These are phyloP conservation scores for Tetrapisispora phaffii DNA, from an alignment of 805 yeast genomes.

Conservation along the genomic window DNA sequence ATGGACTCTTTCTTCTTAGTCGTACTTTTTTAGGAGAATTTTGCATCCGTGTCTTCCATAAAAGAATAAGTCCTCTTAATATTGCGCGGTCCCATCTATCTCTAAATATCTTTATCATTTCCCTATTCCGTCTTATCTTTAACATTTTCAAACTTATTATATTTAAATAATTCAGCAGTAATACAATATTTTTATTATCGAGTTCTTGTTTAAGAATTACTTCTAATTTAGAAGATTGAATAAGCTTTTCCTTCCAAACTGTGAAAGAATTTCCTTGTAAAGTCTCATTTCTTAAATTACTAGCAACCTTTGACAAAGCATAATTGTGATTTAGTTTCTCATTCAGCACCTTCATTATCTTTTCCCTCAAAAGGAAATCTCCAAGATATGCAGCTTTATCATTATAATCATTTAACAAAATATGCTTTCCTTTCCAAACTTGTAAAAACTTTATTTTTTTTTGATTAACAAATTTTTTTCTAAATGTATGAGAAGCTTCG, in stretches of 20 bases:
- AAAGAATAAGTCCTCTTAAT: slow-evolving; percentile 27
- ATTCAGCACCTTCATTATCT: not conserved
- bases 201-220: slow-evolving; percentile 10
- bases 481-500: too few species aligned
- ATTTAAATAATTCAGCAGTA: slow-evolving; percentile 22
- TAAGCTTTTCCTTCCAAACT: slow-evolving; percentile 14
- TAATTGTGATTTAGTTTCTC: not conserved
- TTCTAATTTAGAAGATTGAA: slow-evolving; percentile 12
- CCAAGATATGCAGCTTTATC: not conserved
- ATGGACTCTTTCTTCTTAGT: not conserved
- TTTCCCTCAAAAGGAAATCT: not conserved
- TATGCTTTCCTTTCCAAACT: not conserved
- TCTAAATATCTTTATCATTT: slow-evolving; percentile 26
- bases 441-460: not conserved
- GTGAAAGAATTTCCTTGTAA: slow-evolving; percentile 18
- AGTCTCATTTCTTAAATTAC: slow-evolving; percentile 17
- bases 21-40: slow-evolving; percentile 7
- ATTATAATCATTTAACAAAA: not conserved
- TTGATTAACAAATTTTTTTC: too few species aligned
- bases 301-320: not conserved
- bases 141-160: slow-evolving; percentile 29
- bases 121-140: slow-evolving; percentile 29
- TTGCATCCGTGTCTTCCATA: slow-evolving; percentile 28
- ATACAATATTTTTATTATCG: slow-evolving; percentile 17
- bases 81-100: slow-evolving; percentile 35